Evolutionary conservation across 768 basidiomycete genomes (phyloP).

Genomic region (Russula emetica): DNA sequence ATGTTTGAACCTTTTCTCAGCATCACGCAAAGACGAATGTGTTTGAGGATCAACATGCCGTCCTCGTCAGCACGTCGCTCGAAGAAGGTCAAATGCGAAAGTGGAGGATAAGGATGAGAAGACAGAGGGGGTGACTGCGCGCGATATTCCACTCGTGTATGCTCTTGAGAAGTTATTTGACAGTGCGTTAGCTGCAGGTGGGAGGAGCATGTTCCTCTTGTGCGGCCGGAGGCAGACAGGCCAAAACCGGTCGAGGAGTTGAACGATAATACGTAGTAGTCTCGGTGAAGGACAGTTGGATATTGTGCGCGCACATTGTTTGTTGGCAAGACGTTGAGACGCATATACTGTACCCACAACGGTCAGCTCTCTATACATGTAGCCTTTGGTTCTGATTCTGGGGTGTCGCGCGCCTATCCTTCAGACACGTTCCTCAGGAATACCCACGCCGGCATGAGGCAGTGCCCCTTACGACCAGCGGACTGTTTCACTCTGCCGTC

Average conservation of each 20-base stretch:
- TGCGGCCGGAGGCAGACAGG: conserved; percentile 15
- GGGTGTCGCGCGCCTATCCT: neutral
- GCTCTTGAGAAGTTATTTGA: conserved; percentile 18
- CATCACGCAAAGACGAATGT: too few species aligned
- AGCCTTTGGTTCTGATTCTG: too few species aligned
- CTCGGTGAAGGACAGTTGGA: too few species aligned
- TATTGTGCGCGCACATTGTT: too few species aligned
- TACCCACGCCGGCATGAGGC: neutral
- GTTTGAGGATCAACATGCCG: too few species aligned
- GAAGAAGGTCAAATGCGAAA: neutral
- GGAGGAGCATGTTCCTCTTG: conserved; percentile 7
- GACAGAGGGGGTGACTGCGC: conserved; percentile 14
- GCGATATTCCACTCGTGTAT: conserved; percentile 21
- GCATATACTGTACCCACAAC: too few species aligned
- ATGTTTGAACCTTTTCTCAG: too few species aligned
- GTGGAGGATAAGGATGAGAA: neutral
- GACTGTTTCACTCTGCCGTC: neutral
- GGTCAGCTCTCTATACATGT: too few species aligned
- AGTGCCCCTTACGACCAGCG: neutral
- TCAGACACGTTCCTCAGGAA: neutral
- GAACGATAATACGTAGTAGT: neutral
- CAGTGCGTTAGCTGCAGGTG: conserved; percentile 7
- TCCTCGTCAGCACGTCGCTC: too few species aligned
- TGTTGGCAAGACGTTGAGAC: too few species aligned
- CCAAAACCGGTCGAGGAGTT: conserved; percentile 17